A percentile compares a stretch with the other conserved stretches of the same genome.
phyloP scores from a whole-genome alignment of 2,329 filamentous ascomycete species.

The Juglanconis oblonga region DNA sequence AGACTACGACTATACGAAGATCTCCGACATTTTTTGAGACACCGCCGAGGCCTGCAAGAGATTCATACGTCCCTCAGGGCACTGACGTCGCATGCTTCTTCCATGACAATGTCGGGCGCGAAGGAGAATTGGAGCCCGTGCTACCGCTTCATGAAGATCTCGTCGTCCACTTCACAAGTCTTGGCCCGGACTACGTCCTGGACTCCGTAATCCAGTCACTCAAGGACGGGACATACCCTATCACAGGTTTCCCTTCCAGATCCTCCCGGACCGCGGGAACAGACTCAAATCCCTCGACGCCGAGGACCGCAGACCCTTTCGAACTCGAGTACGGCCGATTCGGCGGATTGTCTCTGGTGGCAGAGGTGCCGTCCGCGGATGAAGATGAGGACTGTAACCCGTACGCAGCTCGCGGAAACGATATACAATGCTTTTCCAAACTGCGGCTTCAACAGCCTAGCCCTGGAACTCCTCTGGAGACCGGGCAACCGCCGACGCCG shows the following conservation, averaged over 20 bases:
- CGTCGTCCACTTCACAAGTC: slow-evolving; percentile 51
- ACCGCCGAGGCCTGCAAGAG: slow-evolving; percentile 14
- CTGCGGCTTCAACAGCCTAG: slow-evolving; percentile 22
- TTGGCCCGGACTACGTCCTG: slow-evolving; percentile 38
- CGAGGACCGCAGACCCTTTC: slow-evolving; percentile 10
- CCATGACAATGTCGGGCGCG: slow-evolving; percentile 15
- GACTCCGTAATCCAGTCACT: slow-evolving; percentile 47
- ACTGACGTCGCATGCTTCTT: slow-evolving; percentile 31
- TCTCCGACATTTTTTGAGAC: slow-evolving; percentile 17
- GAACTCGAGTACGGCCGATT: slow-evolving; percentile 13
- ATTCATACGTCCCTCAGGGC: slow-evolving; percentile 37
- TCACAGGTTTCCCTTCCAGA: neutral
- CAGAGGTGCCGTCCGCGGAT: slow-evolving; percentile 12
- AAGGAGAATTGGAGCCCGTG: slow-evolving; percentile 37
- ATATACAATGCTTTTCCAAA: neutral
- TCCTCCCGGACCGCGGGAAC: slow-evolving; percentile 4
- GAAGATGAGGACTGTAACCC: slow-evolving; percentile 45
- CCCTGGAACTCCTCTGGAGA: slow-evolving; percentile 20
- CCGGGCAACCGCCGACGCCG: slow-evolving; percentile 39
- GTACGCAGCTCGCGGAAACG: slow-evolving; percentile 28
- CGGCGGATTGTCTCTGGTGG: slow-evolving; percentile 3
- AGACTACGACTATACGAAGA: slow-evolving; percentile 27
- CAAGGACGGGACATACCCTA: slow-evolving; percentile 35
- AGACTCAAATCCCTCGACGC: slow-evolving; percentile 18
- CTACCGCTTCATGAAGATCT: slow-evolving; percentile 55